Percentiles rank a stretch among this genome's conserved stretches.
Conservation (phyloP, 495 filamentous ascomycete species). For the Rusavskia elegans region DNA sequence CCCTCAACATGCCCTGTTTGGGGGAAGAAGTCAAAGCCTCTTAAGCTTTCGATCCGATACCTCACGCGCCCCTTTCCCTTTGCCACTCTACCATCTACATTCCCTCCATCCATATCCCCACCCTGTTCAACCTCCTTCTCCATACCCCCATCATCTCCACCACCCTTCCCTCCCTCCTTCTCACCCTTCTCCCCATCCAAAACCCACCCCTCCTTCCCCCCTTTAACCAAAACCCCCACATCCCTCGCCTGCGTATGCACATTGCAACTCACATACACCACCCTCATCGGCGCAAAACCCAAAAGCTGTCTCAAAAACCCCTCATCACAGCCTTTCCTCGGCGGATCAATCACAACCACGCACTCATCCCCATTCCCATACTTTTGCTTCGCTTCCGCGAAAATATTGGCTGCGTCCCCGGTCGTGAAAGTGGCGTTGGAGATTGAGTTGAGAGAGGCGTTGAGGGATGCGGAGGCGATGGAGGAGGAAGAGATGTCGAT, state of each 20-base stretch:
- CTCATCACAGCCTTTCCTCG: conserved; percentile 84
- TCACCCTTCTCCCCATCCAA: conserved; percentile 7
- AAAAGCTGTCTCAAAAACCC: conserved; percentile 70
- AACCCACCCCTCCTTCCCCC: conserved; percentile 21
- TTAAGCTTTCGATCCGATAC: conserved; percentile 83
- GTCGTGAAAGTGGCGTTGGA: conserved; percentile 59
- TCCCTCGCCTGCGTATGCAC: conserved; percentile 95
- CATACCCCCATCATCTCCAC: conserved; percentile 16
- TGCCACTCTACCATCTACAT: neutral
- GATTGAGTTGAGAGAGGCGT: conserved; percentile 67
- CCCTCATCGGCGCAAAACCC: conserved; percentile 51
- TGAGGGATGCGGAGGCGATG: conserved; percentile 57
- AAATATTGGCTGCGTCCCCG: conserved; percentile 70
- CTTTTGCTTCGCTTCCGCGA: conserved; percentile 38
- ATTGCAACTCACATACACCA: conserved; percentile 94
- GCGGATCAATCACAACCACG: conserved; percentile 81
- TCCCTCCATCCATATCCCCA: conserved; percentile 11
- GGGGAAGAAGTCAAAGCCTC: conserved; percentile 95
- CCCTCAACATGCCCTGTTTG: conserved; percentile 96
- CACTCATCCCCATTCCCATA: conserved; percentile 61
- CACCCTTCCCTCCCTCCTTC: conserved; percentile 7
- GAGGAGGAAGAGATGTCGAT: conserved; percentile 57
- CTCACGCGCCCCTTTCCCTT: conserved; percentile 25
- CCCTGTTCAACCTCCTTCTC: conserved; percentile 6
- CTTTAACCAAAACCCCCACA: conserved; percentile 66